phyloP scores from a whole-genome alignment of 768 basidiomycete genomes.

The Kwoniella pini region DNA sequence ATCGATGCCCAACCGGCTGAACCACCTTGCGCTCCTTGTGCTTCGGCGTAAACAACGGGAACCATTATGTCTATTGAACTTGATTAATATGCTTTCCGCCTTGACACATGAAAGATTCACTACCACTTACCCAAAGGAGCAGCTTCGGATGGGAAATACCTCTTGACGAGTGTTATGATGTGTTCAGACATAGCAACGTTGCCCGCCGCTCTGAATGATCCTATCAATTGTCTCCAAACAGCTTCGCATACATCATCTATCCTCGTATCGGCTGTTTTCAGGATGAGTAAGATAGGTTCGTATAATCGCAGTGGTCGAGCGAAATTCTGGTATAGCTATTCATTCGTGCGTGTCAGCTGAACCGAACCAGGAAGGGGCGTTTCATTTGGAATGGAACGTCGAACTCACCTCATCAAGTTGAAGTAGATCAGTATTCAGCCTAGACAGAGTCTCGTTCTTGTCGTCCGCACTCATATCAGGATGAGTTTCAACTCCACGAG shows the following conservation, averaged over 20 bases:
- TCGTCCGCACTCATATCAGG: slow-evolving; percentile 47
- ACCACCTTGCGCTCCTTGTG: slow-evolving; percentile 62
- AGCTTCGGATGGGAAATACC: slow-evolving; percentile 76
- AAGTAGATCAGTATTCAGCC: slow-evolving; percentile 59
- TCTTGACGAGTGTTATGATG: slow-evolving; percentile 65
- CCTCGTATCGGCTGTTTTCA: slow-evolving; percentile 89
- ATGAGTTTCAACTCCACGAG: slow-evolving; percentile 62
- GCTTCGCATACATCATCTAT: slow-evolving; percentile 77
- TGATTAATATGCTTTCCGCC: background rate
- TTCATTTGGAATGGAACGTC: background rate
- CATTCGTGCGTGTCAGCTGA: too few relatives aligned
- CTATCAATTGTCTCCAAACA: slow-evolving; percentile 86
- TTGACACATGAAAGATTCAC: background rate
- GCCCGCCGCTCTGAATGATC: slow-evolving; percentile 58
- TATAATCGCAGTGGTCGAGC: slow-evolving; percentile 83
- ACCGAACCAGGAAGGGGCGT: too few relatives aligned
- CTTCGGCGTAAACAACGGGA: slow-evolving; percentile 72
- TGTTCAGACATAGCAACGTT: slow-evolving; percentile 28
- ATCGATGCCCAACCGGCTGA: slow-evolving; percentile 80
- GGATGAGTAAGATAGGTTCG: slow-evolving; percentile 79
- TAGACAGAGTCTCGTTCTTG: slow-evolving; percentile 41
- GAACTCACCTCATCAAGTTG: slow-evolving; percentile 77
- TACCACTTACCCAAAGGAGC: slow-evolving; percentile 35
- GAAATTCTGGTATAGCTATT: slow-evolving; percentile 81
- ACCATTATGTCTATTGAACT: slow-evolving; percentile 67